Evolutionary conservation across 768 basidiomycete species (phyloP).

Genomic region (Pleurotus sapidus): DNA sequence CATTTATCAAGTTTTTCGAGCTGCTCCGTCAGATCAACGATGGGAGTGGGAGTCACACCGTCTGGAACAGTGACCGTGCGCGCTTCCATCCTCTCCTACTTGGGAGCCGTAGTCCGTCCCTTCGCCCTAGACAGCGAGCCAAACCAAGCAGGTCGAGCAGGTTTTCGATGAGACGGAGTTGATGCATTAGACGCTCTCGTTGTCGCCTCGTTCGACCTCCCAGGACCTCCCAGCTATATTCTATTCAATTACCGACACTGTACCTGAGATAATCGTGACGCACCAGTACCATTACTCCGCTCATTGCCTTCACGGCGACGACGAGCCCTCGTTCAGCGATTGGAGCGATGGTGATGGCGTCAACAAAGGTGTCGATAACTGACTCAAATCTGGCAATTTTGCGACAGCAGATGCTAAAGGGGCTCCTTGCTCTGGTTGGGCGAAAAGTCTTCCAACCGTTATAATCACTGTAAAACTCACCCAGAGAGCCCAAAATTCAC

Average conservation of each 20-base stretch:
- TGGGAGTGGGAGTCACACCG: background rate
- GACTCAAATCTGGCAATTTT: conserved; percentile 24
- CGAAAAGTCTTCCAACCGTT: no score
- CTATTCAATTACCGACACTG: no score
- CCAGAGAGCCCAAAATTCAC: no score
- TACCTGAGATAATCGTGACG: background rate
- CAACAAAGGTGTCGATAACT: background rate
- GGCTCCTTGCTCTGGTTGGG: conserved; percentile 40
- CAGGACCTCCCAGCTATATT: no score
- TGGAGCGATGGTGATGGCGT: background rate
- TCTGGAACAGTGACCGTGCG: conserved; percentile 1
- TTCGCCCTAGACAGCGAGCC: conserved; percentile 25
- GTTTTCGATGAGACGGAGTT: background rate
- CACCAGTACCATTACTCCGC: background rate
- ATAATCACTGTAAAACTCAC: no score
- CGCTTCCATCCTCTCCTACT: conserved; percentile 17
- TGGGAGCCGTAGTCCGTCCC: conserved; percentile 20
- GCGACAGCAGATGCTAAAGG: conserved; percentile 32
- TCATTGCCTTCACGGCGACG: no score
- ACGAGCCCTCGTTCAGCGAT: background rate
- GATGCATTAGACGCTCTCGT: background rate
- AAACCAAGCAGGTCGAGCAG: conserved; percentile 28
- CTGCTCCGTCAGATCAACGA: background rate
- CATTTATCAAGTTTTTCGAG: background rate
- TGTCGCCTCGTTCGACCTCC: no score